Percentiles rank a stretch among this genome's conserved stretches.
phyloP scores from a whole-genome alignment of 495 filamentous ascomycete species.

The Lepidopterella palustris region DNA sequence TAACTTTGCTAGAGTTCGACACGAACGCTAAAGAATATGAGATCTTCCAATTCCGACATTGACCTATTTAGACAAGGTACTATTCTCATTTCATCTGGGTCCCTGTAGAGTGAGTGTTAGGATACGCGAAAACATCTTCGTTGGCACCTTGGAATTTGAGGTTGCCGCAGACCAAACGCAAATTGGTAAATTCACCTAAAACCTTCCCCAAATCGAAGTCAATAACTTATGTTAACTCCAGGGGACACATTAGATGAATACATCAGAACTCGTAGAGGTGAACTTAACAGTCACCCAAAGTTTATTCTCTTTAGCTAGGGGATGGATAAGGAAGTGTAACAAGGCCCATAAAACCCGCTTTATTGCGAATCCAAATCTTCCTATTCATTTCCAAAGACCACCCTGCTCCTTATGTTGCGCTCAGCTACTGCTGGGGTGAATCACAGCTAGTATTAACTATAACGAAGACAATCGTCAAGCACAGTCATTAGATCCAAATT shows the following conservation, averaged over 20 bases:
- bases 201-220: too few relatives aligned
- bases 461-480: background rate
- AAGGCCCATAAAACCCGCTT: background rate
- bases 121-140: background rate
- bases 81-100: background rate
- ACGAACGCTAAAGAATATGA: background rate
- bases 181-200: too few relatives aligned
- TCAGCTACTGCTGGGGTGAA: background rate
- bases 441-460: background rate
- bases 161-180: background rate
- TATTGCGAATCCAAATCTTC: background rate
- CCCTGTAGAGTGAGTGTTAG: background rate
- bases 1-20: background rate
- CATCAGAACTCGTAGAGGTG: background rate
- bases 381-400: background rate
- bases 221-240: background rate
- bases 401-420: background rate
- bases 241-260: background rate
- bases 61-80: background rate
- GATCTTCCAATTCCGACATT: background rate
- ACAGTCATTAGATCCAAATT: background rate
- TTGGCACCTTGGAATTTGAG: background rate
- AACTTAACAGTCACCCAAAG: background rate
- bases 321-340: background rate
- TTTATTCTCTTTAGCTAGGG: background rate